A percentile compares a stretch with the other conserved stretches of the same genome.
These are phyloP conservation scores for Cystobasidium sp. DNA, from an alignment of 1,284 basidiomycete species.

Conservation along the genomic window DNA sequence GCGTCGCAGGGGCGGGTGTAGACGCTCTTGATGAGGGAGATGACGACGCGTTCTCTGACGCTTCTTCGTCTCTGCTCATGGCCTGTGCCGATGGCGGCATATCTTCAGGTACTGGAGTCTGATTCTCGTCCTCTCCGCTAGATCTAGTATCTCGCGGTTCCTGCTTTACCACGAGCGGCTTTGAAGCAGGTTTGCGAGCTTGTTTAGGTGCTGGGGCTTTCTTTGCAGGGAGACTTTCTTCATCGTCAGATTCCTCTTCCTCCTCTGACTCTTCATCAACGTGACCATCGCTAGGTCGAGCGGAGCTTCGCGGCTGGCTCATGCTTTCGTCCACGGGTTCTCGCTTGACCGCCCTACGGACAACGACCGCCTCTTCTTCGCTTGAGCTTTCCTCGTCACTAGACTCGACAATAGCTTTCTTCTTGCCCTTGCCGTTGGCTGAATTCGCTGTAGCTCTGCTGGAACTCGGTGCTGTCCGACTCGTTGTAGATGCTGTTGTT, in stretches of 20 bases:
- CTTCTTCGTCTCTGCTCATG: conserved; percentile 5
- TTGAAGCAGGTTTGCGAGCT: neutral
- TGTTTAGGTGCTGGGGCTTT: neutral
- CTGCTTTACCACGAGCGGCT: neutral
- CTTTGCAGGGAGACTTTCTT: neutral
- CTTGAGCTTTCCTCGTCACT: conserved; percentile 6
- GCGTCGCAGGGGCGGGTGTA: conserved; percentile 29
- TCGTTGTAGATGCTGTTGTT: neutral
- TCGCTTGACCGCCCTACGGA: neutral
- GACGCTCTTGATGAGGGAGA: conserved; percentile 38
- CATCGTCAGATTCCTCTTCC: neutral
- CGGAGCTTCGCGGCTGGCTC: neutral
- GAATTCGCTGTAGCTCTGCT: conserved; percentile 12
- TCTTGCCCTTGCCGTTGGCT: conserved; percentile 33
- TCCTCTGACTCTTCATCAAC: neutral
- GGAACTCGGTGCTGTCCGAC: neutral
- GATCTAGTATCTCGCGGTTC: conserved; percentile 19
- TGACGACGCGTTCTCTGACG: conserved; percentile 37
- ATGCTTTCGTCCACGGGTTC: neutral
- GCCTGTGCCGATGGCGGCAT: neutral
- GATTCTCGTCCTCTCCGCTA: conserved; percentile 17
- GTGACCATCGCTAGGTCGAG: too few species aligned
- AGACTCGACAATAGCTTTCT: conserved; percentile 25
- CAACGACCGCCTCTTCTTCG: conserved; percentile 8
- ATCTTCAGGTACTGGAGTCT: neutral